These are phyloP conservation scores for Coniochaeta hoffmannii DNA, from an alignment of 2,329 filamentous ascomycete genomes.

Conservation along the genomic window DNA sequence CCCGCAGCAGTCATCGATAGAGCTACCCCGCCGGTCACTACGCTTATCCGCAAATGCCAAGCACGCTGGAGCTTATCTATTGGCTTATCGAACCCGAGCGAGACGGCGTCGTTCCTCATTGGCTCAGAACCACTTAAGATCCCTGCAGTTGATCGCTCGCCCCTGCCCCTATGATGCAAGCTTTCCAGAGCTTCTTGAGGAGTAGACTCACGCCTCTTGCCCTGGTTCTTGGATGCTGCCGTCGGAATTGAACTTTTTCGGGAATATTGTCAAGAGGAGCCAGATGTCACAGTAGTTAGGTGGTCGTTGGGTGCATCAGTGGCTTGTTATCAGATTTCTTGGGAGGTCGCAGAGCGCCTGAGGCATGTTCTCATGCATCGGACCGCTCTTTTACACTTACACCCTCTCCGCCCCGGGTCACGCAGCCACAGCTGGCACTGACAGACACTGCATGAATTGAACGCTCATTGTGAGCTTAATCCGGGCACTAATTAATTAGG, in stretches of 20 bases:
- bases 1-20: neutral
- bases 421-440: neutral
- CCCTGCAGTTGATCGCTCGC: conserved; percentile 12
- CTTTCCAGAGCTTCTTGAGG: neutral
- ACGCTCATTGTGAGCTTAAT: neutral
- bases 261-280: no score
- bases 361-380: neutral
- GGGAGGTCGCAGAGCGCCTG: neutral
- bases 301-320: no score
- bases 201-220: conserved; percentile 9
- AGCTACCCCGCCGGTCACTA: conserved; percentile 8
- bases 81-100: conserved; percentile 7
- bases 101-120: conserved; percentile 8
- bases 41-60: conserved; percentile 3
- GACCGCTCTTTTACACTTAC: neutral
- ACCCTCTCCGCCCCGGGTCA: neutral
- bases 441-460: neutral
- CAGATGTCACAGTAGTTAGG: no score
- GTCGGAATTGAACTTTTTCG: neutral
- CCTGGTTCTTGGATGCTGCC: neutral
- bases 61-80: conserved; percentile 8
- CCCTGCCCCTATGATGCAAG: conserved; percentile 13
- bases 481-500: neutral
- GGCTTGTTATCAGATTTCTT: no score
- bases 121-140: conserved; percentile 6